These are phyloP conservation scores for Plantago ovata DNA, from an alignment of 257 asterid species.

Conservation along the genomic window DNA sequence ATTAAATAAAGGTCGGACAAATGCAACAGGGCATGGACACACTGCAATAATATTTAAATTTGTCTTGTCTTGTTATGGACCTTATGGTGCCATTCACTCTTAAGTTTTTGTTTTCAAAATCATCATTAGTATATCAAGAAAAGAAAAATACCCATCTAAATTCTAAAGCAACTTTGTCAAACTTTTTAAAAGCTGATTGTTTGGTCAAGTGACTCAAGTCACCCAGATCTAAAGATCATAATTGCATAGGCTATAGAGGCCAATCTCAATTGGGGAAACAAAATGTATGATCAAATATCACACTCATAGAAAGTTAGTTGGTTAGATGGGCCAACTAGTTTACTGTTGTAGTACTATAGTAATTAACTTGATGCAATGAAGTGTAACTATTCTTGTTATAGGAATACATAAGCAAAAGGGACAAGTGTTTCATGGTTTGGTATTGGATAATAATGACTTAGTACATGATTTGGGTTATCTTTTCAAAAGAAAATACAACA, in stretches of 20 bases:
- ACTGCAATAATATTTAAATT: background rate
- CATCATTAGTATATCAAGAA: too few species aligned
- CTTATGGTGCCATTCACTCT: background rate
- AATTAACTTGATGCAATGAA: background rate
- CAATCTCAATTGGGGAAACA: constrained; percentile 8
- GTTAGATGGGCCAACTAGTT: constrained; percentile 18
- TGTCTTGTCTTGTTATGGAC: constrained; percentile 7
- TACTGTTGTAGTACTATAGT: background rate
- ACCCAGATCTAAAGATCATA: background rate
- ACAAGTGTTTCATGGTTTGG: background rate
- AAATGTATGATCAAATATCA: background rate
- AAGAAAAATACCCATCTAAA: background rate
- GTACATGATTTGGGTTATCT: too few species aligned
- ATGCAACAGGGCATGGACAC: constrained; percentile 23
- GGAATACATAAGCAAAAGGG: background rate
- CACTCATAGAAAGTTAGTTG: constrained; percentile 8
- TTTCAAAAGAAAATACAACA: background rate
- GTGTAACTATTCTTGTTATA: background rate
- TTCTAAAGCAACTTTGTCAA: background rate
- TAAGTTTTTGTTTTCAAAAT: too few species aligned
- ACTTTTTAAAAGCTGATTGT: background rate
- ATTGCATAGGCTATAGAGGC: background rate
- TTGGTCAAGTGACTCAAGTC: background rate
- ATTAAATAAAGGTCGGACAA: constrained; percentile 24
- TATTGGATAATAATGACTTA: background rate